Conservation (phyloP, 2,329 filamentous ascomycete species). For the Alternaria incomplexa region DNA sequence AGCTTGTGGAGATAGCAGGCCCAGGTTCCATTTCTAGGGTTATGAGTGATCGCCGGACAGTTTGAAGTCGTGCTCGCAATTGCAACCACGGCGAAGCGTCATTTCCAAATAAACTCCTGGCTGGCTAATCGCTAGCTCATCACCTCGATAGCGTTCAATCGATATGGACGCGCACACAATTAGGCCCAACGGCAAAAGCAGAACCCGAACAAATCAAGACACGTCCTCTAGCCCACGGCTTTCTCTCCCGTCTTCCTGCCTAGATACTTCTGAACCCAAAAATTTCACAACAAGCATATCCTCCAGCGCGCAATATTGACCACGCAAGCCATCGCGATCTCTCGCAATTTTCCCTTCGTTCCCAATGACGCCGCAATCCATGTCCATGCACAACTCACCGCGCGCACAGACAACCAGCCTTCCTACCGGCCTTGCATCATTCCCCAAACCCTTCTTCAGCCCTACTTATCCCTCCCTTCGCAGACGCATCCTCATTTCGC, state of each 20-base stretch:
- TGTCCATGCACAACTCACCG: constrained; percentile 23
- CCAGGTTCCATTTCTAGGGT: constrained; percentile 87
- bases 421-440: constrained; percentile 21
- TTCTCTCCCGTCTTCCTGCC: not conserved
- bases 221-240: not conserved
- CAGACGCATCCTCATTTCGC: constrained; percentile 15
- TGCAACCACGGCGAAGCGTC: not conserved
- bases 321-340: constrained; percentile 11
- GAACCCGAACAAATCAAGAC: constrained; percentile 2
- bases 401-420: constrained; percentile 28
- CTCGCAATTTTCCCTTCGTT: constrained; percentile 15
- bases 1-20: constrained; percentile 89
- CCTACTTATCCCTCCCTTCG: constrained; percentile 13
- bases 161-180: not conserved
- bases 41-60: constrained; percentile 95
- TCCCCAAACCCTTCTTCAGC: constrained; percentile 18
- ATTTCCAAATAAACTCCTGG: not conserved
- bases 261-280: not conserved
- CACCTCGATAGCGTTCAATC: not conserved
- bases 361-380: constrained; percentile 21
- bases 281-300: not conserved
- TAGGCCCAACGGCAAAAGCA: constrained; percentile 11
- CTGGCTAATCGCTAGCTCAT: constrained; percentile 6
- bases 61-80: constrained; percentile 57
- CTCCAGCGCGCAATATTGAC: not conserved